Evolutionary conservation across 169 alveolate species (phyloP).

Genomic region (Cryptosporidium sp.): DNA sequence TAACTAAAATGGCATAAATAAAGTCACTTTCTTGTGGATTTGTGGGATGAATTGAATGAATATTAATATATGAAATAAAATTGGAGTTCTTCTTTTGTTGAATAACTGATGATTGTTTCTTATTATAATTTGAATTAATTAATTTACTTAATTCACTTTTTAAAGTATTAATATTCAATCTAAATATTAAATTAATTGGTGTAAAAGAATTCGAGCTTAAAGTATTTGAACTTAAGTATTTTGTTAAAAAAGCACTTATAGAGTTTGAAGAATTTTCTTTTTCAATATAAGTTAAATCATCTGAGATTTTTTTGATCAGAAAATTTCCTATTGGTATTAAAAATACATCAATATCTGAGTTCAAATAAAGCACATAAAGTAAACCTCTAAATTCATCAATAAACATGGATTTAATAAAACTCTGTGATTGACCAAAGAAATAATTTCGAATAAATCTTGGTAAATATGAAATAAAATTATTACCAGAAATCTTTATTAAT

Average conservation of each 20-base stretch:
- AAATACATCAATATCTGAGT: conserved; percentile 69
- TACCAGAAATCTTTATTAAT: conserved; percentile 21
- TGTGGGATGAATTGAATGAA: conserved; percentile 57
- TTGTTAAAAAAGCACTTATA: neutral
- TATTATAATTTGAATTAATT: neutral
- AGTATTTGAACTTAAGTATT: neutral
- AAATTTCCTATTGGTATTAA: conserved; percentile 21
- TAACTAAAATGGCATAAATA: conserved; percentile 33
- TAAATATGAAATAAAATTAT: neutral
- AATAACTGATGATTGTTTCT: neutral
- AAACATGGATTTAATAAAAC: conserved; percentile 17
- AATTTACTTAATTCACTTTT: conserved; percentile 17
- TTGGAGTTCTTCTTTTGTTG: conserved; percentile 5
- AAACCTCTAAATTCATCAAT: conserved; percentile 69
- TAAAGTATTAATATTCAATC: conserved; percentile 28
- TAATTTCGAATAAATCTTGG: conserved; percentile 21
- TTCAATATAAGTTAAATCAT: conserved; percentile 61
- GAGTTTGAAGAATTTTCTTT: neutral
- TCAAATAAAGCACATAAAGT: conserved; percentile 35
- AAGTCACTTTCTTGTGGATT: conserved; percentile 62
- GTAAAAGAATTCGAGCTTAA: neutral
- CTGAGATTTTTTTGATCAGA: conserved; percentile 27
- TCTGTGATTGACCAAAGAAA: neutral
- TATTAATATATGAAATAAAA: neutral
- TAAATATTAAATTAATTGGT: conserved; percentile 1